Percentiles rank a stretch among this genome's conserved stretches.
Conservation (phyloP, 768 basidiomycete species). For the Baorangia bicolor region DNA sequence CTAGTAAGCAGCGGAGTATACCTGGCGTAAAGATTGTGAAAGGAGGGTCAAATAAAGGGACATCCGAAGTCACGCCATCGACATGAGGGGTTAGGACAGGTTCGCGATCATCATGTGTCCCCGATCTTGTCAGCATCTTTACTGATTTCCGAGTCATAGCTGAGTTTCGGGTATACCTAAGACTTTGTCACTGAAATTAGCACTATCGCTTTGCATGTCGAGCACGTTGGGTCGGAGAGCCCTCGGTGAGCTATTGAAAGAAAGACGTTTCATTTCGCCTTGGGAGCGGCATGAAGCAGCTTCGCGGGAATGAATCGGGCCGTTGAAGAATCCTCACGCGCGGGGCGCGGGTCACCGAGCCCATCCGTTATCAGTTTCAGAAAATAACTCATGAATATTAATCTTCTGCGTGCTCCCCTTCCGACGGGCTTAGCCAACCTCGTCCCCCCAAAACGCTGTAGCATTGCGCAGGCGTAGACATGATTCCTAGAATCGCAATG, state of each 20-base stretch:
- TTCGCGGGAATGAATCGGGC: constrained; percentile 25
- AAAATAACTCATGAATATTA: not conserved
- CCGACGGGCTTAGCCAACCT: too few relatives aligned
- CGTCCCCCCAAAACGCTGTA: not conserved
- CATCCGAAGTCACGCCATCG: constrained; percentile 4
- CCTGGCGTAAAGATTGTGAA: constrained; percentile 35
- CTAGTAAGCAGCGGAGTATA: constrained; percentile 29
- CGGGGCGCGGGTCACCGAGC: not conserved
- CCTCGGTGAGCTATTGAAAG: not conserved
- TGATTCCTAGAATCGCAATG: not conserved
- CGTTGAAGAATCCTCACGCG: not conserved
- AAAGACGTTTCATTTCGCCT: not conserved
- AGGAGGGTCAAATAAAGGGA: constrained; percentile 17
- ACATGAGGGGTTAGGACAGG: constrained; percentile 3
- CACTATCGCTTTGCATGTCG: not conserved
- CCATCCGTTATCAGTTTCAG: not conserved
- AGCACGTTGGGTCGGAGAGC: not conserved
- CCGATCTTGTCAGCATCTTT: not conserved
- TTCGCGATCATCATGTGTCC: not conserved
- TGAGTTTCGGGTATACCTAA: constrained; percentile 4
- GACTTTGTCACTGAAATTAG: constrained; percentile 4
- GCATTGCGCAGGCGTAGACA: too few relatives aligned
- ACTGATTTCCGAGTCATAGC: constrained; percentile 6
- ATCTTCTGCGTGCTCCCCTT: too few relatives aligned
- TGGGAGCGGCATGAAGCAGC: not conserved